Base-by-base conservation (phyloP, 2,329 filamentous ascomycete species). In the Byssothecium circinans region DNA sequence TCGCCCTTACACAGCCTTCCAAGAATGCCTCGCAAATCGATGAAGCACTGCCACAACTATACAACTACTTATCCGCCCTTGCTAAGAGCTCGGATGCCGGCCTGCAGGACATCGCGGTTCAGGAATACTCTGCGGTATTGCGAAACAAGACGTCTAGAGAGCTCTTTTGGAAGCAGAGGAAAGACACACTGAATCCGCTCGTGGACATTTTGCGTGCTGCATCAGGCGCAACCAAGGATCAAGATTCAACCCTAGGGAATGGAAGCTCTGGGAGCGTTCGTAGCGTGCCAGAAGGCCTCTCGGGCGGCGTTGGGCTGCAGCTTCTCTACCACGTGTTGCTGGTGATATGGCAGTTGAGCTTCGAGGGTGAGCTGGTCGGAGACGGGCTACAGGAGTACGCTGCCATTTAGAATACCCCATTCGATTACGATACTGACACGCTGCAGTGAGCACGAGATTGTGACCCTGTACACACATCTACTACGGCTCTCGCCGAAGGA, bases 321-420 rank as follows among this genome's bases (percentile, higher is more conserved):
- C 81, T 97, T 33, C 81, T 99, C 33, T 99, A 99, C 70, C 90
- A 96, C 64, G 88, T 96, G 14, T 81, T 99, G 18, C 80, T 99
- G 41, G 91, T 95, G 11, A 77, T 99, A 49, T 99, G 94, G 94
- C 91, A 97, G 76, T 79, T 99, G 58, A 96, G 91, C 67, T 99
- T 99, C 58, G 94, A 97, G 69, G 83, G 79, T 23, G 72, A 77
- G 48, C 70, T 83, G 11, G 78, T 87, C 40, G 89, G 90, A 11
- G 85, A 87, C 49, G 91, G 92, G 34, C 78, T 99, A 48, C 89
- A 97, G 72, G 85, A 91, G 89, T 94, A 79, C 63, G 86, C 51
- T 30, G 10, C 25, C 8, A n/a, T n/a, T n/a, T n/a, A n/a, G n/a
- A n/a, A n/a, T 27, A 8, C 29, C 8, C n/a, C n/a, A 2, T 10